Evolutionary conservation across 805 yeast species (phyloP).

Genomic region (Debaryomyces maramus): DNA sequence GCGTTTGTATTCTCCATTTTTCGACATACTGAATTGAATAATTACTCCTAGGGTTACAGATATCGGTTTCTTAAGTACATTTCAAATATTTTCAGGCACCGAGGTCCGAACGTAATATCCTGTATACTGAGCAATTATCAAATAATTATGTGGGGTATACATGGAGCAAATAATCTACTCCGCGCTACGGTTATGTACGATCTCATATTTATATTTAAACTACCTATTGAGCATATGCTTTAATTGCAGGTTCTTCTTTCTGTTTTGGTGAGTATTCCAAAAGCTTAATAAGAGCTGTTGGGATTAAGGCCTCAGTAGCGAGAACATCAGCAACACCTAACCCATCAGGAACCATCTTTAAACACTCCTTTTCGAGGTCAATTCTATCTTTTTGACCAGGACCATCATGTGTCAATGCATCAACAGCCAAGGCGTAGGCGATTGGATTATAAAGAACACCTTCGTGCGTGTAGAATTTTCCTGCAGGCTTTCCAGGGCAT

Average conservation of each 20-base stretch:
- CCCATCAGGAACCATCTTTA: conserved; percentile 3
- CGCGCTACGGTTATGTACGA: no score
- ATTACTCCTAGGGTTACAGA: no score
- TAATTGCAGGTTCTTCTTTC: conserved; percentile 3
- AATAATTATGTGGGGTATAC: no score
- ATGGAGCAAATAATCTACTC: no score
- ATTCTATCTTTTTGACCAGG: conserved; percentile 4
- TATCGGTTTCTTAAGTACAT: no score
- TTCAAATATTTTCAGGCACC: no score
- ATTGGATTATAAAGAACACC: conserved; percentile 5
- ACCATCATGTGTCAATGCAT: conserved; percentile 4
- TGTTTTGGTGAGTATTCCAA: not conserved
- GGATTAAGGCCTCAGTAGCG: conserved; percentile 2
- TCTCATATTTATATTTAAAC: no score
- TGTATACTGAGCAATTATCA: no score
- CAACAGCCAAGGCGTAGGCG: conserved; percentile 4
- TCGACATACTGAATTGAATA: no score
- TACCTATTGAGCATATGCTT: not conserved
- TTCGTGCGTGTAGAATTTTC: conserved; percentile 4
- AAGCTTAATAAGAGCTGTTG: not conserved
- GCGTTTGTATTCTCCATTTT: no score
- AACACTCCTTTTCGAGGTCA: conserved; percentile 2
- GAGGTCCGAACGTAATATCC: no score
- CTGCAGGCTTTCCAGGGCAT: conserved; percentile 4
- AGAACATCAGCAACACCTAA: conserved; percentile 1